Evolutionary conservation across 768 basidiomycete genomes (phyloP).

Genomic region (Suillus luteus): DNA sequence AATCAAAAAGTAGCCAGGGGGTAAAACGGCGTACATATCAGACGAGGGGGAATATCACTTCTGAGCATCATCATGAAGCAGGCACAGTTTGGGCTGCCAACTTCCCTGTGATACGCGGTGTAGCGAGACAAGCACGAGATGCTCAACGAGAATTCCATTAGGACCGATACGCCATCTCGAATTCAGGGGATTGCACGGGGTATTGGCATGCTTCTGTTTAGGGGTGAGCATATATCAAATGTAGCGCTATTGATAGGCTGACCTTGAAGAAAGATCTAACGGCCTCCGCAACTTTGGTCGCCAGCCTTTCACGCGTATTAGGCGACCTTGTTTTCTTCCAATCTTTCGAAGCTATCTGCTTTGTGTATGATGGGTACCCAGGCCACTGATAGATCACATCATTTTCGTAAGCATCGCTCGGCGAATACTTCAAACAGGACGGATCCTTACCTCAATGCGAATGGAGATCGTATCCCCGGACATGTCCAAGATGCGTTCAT

Average conservation of each 20-base stretch:
- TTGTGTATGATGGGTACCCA: conserved; percentile 71
- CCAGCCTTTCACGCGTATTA: conserved; percentile 71
- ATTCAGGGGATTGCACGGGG: conserved; percentile 15
- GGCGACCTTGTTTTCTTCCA: conserved; percentile 75
- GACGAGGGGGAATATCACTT: background rate
- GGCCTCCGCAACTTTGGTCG: conserved; percentile 72
- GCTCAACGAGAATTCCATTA: conserved; percentile 26
- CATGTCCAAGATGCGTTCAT: conserved; percentile 58
- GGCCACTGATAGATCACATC: conserved; percentile 58
- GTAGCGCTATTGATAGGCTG: conserved; percentile 4
- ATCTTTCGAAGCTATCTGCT: conserved; percentile 77
- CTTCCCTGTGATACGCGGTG: conserved; percentile 79
- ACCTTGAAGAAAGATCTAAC: conserved; percentile 68
- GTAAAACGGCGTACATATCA: background rate
- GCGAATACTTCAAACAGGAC: conserved; percentile 7
- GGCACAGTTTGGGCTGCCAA: conserved; percentile 75
- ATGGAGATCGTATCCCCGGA: conserved; percentile 77
- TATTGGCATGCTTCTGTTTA: conserved; percentile 19
- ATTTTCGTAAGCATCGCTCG: conserved; percentile 11
- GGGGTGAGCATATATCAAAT: conserved; percentile 16
- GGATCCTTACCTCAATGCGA: conserved; percentile 56
- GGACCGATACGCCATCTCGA: conserved; percentile 27
- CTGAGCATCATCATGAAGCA: conserved; percentile 24
- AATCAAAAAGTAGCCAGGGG: background rate
- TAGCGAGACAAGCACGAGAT: conserved; percentile 62